phyloP scores from a whole-genome alignment of 2,329 filamentous ascomycete genomes.

The Hypoxylon sp. region DNA sequence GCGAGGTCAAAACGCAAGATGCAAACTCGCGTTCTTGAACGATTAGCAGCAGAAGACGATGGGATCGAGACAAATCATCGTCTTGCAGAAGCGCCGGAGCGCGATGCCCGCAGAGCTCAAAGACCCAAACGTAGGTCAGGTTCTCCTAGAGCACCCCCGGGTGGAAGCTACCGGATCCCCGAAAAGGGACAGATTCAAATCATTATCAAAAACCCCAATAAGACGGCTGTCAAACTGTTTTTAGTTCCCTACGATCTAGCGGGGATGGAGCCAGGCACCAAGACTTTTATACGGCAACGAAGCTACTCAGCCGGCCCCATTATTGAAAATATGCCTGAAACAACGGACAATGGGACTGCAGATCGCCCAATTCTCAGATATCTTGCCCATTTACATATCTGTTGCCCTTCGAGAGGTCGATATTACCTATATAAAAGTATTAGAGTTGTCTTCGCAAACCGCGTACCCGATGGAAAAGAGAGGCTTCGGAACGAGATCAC shows the following conservation, averaged over 20 bases:
- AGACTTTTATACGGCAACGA: conserved; percentile 95
- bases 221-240: conserved; percentile 97
- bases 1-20: conserved; percentile 64
- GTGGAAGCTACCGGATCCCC: conserved; percentile 93
- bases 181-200: conserved; percentile 96
- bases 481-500: conserved; percentile 91
- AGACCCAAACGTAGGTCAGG: conserved; percentile 69
- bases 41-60: conserved; percentile 53
- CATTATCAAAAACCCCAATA: conserved; percentile 98
- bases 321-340: conserved; percentile 73
- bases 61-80: conserved; percentile 42
- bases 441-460: conserved; percentile 95
- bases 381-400: conserved; percentile 93
- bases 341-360: conserved; percentile 48
- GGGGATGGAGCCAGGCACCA: conserved; percentile 93
- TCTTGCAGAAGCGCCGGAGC: conserved; percentile 48
- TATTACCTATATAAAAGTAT: conserved; percentile 94
- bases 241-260: conserved; percentile 91
- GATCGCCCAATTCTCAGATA: conserved; percentile 86
- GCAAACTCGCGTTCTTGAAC: conserved; percentile 61
- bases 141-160: conserved; percentile 78
- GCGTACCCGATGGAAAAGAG: conserved; percentile 95
- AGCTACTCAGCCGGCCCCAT: conserved; percentile 91
- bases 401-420: conserved; percentile 84
- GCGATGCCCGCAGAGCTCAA: conserved; percentile 52